Evolutionary conservation across 768 basidiomycete species (phyloP), one percentile per base, ranked within the genome.

Genomic region (Termitomyces sp.): DNA sequence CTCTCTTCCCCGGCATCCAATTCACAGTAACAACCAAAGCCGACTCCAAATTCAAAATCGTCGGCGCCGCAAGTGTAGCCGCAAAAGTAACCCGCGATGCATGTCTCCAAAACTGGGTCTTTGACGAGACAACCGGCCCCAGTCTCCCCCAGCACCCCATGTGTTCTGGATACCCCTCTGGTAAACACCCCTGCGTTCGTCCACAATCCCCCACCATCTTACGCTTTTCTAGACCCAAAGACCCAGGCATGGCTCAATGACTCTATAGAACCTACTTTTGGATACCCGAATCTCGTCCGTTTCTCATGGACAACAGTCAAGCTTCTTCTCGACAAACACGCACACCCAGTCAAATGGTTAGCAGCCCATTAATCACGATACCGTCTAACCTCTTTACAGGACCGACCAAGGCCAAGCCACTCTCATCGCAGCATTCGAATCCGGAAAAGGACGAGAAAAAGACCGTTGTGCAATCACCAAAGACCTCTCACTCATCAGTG

Each of bases 231-330:
- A 90, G 96, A 99, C 71, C 96, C 97, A 0, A 92, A 88, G 62
- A 98, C 97, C 0, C 83, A 93, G 63, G 83, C 83, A 0, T 98
- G 93, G 91, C 74, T 99, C 12, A 81, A 80, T 60, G 67, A 74
- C 1, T 78, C 87, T 0, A 64, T 98, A 12, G 87, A 98, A 53
- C 88, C 87, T 2, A 87, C 92, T 2, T 99, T 99, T 66, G 97
- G 97, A 5, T 96, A 84, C 64, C 96, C 96, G 0, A 87, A 83
- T 17, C 70, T 98, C 38, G 95, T 85, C 3, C 83, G 97, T 17
- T 98, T 98, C 71, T 93, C 90, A 1, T 99, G 97, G 97, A 85
- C 90, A 3, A 97, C 97, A 0, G 84, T 95, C 58, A 94, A 93
- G 65, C 80, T 90, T 2, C 68, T 85, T 2, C 71, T 99, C 15